These are phyloP conservation scores for Casuarina glauca DNA, from an alignment of 306 rosid genomes.

Conservation along the genomic window DNA sequence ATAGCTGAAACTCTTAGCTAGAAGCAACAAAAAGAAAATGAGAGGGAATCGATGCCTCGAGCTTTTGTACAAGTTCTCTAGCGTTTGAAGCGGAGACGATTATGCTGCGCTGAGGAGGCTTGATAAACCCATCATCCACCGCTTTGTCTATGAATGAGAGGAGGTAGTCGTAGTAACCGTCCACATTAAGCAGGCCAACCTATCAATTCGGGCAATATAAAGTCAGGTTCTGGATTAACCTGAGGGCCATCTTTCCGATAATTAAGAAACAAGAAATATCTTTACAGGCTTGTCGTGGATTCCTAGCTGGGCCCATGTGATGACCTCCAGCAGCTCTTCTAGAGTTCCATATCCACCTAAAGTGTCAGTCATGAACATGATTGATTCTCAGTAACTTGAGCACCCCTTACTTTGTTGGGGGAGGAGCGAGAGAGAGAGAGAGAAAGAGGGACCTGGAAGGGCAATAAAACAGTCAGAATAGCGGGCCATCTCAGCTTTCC, in stretches of 20 bases:
- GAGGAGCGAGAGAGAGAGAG: background rate
- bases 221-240: background rate
- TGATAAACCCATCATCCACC: constrained; percentile 35
- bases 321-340: constrained; percentile 40
- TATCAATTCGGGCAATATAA: background rate
- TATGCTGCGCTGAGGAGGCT: constrained; percentile 30
- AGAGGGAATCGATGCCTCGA: constrained; percentile 12
- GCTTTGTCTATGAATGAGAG: constrained; percentile 37
- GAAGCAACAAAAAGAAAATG: background rate
- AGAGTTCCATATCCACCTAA: constrained; percentile 39
- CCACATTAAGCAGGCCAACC: constrained; percentile 40
- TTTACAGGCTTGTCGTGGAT: constrained; percentile 39
- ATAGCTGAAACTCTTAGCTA: background rate
- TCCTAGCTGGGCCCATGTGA: constrained; percentile 41
- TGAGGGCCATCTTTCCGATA: background rate
- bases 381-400: background rate
- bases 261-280: background rate
- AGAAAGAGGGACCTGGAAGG: constrained; percentile 35
- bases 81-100: constrained; percentile 31
- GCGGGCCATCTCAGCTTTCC: constrained; percentile 44
- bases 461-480: constrained; percentile 41
- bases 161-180: constrained; percentile 34
- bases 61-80: constrained; percentile 28
- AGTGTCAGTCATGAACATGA: background rate
- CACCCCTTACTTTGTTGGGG: background rate